These are phyloP conservation scores for Mortierella sp. DNA, from an alignment of 371 early-diverging fungal species.

Conservation along the genomic window DNA sequence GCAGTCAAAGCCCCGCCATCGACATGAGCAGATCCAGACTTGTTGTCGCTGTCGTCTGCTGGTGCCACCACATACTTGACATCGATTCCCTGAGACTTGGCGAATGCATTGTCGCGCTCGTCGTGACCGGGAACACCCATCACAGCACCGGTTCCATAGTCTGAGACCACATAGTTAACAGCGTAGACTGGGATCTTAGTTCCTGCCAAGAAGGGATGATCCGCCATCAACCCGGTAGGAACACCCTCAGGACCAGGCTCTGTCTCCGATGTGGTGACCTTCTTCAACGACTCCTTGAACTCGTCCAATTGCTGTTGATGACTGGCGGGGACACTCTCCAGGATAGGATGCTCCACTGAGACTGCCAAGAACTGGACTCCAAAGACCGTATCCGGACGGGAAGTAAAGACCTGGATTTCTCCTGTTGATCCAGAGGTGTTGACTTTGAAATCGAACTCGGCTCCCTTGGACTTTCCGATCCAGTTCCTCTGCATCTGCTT, in stretches of 20 bases:
- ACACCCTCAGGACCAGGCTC: conserved; percentile 62
- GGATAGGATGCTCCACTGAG: conserved; percentile 79
- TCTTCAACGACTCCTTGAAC: conserved; percentile 67
- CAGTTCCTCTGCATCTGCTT: conserved; percentile 94
- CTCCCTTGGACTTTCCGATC: conserved; percentile 92
- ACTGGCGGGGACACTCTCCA: conserved; percentile 62
- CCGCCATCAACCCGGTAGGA: conserved; percentile 76
- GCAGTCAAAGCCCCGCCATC: conserved; percentile 61
- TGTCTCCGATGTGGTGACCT: conserved; percentile 28
- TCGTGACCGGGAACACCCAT: conserved; percentile 94
- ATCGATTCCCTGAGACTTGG: conserved; percentile 38
- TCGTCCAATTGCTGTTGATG: conserved; percentile 62
- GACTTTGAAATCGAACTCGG: conserved; percentile 78
- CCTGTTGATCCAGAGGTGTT: not conserved
- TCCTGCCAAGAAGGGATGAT: conserved; percentile 68
- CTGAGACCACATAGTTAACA: conserved; percentile 82
- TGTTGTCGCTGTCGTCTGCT: conserved; percentile 28
- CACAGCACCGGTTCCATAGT: conserved; percentile 89
- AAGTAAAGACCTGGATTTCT: conserved; percentile 77
- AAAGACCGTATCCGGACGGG: conserved; percentile 82
- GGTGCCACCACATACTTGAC: conserved; percentile 49
- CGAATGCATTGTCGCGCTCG: conserved; percentile 81
- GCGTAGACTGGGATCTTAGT: conserved; percentile 82
- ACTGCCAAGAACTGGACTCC: conserved; percentile 86
- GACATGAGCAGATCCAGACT: not conserved